Percentiles rank a stretch among this genome's conserved stretches.
Conservation (phyloP, 495 filamentous ascomycete species). For the Neurospora cerealis region DNA sequence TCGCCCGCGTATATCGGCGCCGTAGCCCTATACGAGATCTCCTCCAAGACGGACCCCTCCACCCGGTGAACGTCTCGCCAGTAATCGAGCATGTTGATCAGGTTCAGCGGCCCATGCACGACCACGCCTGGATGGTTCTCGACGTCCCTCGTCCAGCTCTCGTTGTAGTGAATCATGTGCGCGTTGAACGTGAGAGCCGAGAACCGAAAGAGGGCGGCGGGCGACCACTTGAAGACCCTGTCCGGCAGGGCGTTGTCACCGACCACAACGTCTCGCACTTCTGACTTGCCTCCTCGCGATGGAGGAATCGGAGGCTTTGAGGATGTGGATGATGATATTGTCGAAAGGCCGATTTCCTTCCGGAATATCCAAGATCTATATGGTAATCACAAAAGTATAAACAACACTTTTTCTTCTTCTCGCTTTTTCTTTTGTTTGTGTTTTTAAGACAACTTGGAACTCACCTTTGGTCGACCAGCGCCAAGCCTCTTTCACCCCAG, state of each 20-base stretch:
- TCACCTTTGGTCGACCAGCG: slow-evolving; percentile 44
- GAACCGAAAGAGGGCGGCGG: slow-evolving; percentile 57
- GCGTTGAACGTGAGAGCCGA: slow-evolving; percentile 64
- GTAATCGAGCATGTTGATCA: slow-evolving; percentile 53
- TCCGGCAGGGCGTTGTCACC: background rate
- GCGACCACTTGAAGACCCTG: slow-evolving; percentile 39
- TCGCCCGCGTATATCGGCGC: slow-evolving; percentile 53
- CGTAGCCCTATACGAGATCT: slow-evolving; percentile 45
- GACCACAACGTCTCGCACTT: slow-evolving; percentile 4
- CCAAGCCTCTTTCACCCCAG: slow-evolving; percentile 38
- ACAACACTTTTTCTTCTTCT: background rate
- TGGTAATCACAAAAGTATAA: background rate
- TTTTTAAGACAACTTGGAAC: background rate
- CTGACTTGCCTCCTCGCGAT: slow-evolving; percentile 5
- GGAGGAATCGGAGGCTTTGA: background rate
- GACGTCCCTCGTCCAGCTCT: slow-evolving; percentile 45
- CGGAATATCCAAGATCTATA: slow-evolving; percentile 52
- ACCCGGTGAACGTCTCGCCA: slow-evolving; percentile 44
- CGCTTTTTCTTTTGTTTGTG: background rate
- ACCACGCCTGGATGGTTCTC: slow-evolving; percentile 52
- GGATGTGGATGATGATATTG: background rate
- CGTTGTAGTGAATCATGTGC: slow-evolving; percentile 63
- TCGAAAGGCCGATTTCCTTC: slow-evolving; percentile 26
- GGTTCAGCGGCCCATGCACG: slow-evolving; percentile 55
- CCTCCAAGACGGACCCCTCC: slow-evolving; percentile 5